Base-by-base conservation (phyloP, 257 asterid genomes). In the Gentiana dahurica region DNA sequence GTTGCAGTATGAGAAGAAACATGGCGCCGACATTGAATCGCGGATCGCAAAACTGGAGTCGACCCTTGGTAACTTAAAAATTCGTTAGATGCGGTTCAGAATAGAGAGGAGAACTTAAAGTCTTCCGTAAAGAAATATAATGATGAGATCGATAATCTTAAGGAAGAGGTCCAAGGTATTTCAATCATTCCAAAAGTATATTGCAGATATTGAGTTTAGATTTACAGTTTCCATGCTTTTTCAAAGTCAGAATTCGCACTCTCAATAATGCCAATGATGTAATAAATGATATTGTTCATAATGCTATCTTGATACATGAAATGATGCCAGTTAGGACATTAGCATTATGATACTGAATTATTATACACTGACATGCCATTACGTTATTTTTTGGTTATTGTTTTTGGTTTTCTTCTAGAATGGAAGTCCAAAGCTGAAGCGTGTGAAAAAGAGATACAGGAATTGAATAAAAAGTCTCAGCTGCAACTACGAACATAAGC, bases 1-100 rank as follows among this genome's bases (percentile, higher is more conserved):
- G 85, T 74, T 88, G 85, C 97, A 92, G 73, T 92, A 88, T 61
- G 99, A 92, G 77, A 86, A 77, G 71, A 88, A 83, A 77, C 86
- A 91, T 59, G 97, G 84, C n/a, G 73, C 71, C 62, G 95, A 85
- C 60, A 59, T 66, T 36, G 34, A 41, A 13, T 78, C 94, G 59
- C 83, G 95, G 60, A 92, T 92, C 59, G 60, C 82, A 72, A 88
- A 92, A 77, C 77, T 92, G 75, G 91, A 84, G 69, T 58, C 95
- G 13, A 75, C 90, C 55, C 73, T 83, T 34, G 55, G 66, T 53
- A 77, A 71, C 71, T 75, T 81, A 62, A 71, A 78, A 78, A 63
- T 57, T 63, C 85, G 59, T 57, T 85, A 72, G 63, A 75, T 68
- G 84, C 75, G 55, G 79, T 81, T 49, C 82, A 83, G 75, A 69